phyloP scores from a whole-genome alignment of 257 asterid genomes.

The Solanum rostratum region DNA sequence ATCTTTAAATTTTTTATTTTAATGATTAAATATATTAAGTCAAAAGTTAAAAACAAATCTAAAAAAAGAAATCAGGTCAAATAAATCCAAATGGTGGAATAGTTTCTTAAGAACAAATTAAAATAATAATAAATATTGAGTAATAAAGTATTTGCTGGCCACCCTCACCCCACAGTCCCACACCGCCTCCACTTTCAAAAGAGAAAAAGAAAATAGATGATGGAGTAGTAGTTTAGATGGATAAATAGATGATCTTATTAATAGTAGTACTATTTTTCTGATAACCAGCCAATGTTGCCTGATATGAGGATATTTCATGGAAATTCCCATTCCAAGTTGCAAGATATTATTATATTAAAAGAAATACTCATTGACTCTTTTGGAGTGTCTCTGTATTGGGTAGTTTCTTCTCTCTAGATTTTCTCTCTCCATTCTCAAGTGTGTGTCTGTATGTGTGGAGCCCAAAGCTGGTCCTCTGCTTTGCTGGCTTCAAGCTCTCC shows the following conservation, averaged over 20 bases:
- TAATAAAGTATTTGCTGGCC: neutral
- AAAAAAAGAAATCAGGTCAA: no score
- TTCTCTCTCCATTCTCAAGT: neutral
- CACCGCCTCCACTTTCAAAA: neutral
- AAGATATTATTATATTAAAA: neutral
- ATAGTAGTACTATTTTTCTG: neutral
- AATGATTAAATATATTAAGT: no score
- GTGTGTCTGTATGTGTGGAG: constrained; percentile 15
- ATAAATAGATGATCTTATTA: neutral
- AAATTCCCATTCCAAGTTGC: neutral
- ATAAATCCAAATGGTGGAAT: no score
- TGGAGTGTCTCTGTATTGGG: neutral
- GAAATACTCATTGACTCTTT: neutral
- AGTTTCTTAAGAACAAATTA: no score
- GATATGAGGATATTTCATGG: constrained; percentile 1
- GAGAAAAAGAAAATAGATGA: neutral
- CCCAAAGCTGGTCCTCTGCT: constrained; percentile 58
- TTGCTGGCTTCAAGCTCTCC: constrained; percentile 71
- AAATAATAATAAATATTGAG: no score
- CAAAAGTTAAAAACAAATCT: no score
- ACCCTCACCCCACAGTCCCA: neutral
- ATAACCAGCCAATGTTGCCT: neutral
- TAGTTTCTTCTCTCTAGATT: neutral
- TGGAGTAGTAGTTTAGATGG: neutral
- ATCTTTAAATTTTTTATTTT: no score